phyloP scores from a whole-genome alignment of 345 rosid genomes.

The Rhodamnia argentea region DNA sequence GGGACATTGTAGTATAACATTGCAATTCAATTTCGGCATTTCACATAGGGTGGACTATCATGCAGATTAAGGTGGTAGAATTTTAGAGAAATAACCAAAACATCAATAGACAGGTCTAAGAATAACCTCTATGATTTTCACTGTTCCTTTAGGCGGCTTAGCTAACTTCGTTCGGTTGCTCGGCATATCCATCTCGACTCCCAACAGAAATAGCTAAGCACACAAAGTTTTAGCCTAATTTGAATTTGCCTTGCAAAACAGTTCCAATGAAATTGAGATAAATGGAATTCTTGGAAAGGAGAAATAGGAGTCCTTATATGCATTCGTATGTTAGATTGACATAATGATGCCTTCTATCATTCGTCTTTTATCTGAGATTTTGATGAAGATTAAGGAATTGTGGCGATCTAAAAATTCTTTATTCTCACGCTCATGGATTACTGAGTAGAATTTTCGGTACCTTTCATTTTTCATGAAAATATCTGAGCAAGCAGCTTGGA shows the following conservation, averaged over 20 bases:
- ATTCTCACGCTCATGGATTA: too few relatives aligned
- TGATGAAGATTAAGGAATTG: too few relatives aligned
- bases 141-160: neutral
- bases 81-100: neutral
- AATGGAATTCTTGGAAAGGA: too few relatives aligned
- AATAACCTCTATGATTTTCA: neutral
- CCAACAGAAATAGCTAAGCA: neutral
- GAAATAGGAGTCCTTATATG: too few relatives aligned
- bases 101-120: neutral
- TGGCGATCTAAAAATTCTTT: too few relatives aligned
- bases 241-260: neutral
- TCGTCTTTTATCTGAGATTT: too few relatives aligned
- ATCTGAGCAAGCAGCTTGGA: too few relatives aligned
- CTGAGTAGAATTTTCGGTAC: too few relatives aligned
- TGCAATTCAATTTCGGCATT: too few relatives aligned
- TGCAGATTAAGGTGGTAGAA: neutral
- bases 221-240: neutral
- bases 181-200: neutral
- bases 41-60: neutral
- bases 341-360: too few relatives aligned
- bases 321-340: too few relatives aligned
- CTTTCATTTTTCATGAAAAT: too few relatives aligned
- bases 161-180: neutral
- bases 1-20: neutral
- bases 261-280: neutral